Conservation (phyloP, 805 yeast genomes). For the Lachancea nothofagi region DNA sequence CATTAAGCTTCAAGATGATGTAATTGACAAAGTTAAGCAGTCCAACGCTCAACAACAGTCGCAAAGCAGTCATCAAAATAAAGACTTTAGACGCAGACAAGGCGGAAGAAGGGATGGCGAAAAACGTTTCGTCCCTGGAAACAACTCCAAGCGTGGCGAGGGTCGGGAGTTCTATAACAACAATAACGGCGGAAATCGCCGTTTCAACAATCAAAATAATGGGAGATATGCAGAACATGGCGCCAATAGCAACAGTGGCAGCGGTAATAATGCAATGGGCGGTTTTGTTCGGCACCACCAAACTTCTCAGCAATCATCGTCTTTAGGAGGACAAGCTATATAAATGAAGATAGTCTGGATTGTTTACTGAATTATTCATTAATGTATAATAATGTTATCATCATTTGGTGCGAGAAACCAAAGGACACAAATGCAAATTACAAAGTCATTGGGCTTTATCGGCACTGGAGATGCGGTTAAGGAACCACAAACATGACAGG, state of each 20-base stretch:
- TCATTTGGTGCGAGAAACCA: constrained; percentile 1
- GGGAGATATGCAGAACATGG: constrained; percentile 2
- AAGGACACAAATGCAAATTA: not conserved
- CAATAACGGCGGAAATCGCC: constrained; percentile 12
- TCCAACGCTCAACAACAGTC: constrained; percentile 15
- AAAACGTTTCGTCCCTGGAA: constrained; percentile 30
- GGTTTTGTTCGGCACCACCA: constrained; percentile 31
- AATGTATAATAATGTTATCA: constrained; percentile 3
- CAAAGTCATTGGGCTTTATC: constrained; percentile 3
- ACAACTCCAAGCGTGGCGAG: constrained; percentile 27
- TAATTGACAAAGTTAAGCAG: constrained; percentile 71
- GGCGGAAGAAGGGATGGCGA: constrained; percentile 27
- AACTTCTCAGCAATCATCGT: constrained; percentile 7
- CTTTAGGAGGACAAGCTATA: constrained; percentile 7
- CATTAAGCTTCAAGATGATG: constrained; percentile 67
- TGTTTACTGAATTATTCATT: constrained; percentile 12
- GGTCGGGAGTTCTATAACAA: constrained; percentile 18
- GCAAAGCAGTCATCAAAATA: constrained; percentile 31
- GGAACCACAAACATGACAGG: constrained; percentile 59
- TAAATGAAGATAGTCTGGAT: constrained; percentile 10
- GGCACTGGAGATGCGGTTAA: constrained; percentile 34
- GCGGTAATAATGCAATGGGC: constrained; percentile 25
- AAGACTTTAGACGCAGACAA: constrained; percentile 22
- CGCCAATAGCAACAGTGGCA: constrained; percentile 7
- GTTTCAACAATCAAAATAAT: constrained; percentile 10